phyloP scores from a whole-genome alignment of 73 alveolate species.

The Paramecium tetraurelia region DNA sequence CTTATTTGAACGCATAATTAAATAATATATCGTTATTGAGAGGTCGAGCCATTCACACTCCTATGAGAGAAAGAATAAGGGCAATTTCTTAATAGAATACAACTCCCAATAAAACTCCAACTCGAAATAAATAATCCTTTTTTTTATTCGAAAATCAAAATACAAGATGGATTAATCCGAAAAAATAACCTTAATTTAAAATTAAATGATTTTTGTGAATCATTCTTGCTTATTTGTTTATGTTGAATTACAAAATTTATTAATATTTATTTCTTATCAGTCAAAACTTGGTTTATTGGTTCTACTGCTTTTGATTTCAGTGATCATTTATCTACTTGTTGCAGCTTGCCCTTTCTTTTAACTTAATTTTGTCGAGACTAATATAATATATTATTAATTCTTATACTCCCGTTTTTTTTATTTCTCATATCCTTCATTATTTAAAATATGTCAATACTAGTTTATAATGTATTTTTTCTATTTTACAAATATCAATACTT shows the following conservation, averaged over 20 bases:
- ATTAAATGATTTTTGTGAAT: neutral
- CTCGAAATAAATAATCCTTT: neutral
- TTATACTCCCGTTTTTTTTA: neutral
- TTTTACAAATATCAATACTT: neutral
- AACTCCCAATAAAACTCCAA: neutral
- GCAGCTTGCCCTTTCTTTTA: neutral
- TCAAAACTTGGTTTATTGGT: constrained; percentile 5
- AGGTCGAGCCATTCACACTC: neutral
- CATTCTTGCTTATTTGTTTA: neutral
- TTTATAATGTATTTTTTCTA: neutral
- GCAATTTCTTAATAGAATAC: neutral
- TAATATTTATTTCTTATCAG: neutral
- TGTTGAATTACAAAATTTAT: neutral
- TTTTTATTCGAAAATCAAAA: neutral
- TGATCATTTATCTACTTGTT: neutral
- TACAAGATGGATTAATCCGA: neutral
- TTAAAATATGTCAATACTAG: neutral
- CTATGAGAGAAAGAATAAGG: neutral
- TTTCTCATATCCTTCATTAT: constrained; percentile 28
- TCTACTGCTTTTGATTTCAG: constrained; percentile 17
- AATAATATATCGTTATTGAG: neutral
- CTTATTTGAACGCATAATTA: neutral
- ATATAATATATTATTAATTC: neutral
- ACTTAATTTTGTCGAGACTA: neutral
- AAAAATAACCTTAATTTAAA: neutral